A percentile compares a stretch with the other conserved stretches of the same genome.
phyloP scores from a whole-genome alignment of 2,329 filamentous ascomycete genomes.

The Claviceps sp. region DNA sequence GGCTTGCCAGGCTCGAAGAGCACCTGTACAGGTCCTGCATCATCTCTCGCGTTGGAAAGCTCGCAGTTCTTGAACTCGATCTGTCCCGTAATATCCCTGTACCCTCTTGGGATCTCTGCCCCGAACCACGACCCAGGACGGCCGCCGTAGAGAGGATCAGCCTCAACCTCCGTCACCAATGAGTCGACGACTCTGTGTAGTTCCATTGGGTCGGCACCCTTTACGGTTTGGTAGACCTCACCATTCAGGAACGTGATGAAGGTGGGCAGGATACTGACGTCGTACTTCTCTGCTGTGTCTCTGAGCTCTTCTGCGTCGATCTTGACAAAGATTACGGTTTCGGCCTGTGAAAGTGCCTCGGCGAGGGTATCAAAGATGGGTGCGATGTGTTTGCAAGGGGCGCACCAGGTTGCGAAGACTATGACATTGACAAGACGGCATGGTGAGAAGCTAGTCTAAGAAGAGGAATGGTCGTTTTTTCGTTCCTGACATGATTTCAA shows the following conservation, averaged over 20 bases:
- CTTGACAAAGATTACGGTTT: conserved; percentile 71
- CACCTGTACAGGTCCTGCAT: conserved; percentile 56
- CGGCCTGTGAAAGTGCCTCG: conserved; percentile 52
- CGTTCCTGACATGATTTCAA: no score
- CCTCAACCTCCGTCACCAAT: conserved; percentile 51
- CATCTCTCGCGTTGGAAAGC: conserved; percentile 72
- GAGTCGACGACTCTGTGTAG: conserved; percentile 60
- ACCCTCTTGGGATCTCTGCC: conserved; percentile 62
- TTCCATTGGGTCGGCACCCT: conserved; percentile 58
- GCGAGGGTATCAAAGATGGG: conserved; percentile 73
- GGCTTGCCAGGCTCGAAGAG: conserved; percentile 63
- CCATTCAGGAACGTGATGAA: conserved; percentile 77
- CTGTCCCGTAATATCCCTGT: conserved; percentile 69
- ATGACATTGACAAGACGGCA: not conserved
- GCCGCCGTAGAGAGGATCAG: conserved; percentile 11
- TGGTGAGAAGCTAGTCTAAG: conserved; percentile 7
- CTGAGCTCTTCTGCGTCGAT: conserved; percentile 69
- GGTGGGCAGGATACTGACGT: conserved; percentile 69
- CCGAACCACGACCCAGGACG: conserved; percentile 53
- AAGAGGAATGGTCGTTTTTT: not conserved
- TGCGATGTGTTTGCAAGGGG: conserved; percentile 70
- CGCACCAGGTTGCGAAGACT: conserved; percentile 87
- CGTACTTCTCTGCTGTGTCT: conserved; percentile 60
- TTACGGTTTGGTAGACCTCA: conserved; percentile 51
- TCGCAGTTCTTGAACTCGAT: conserved; percentile 72